These are phyloP conservation scores for Phialemoniopsis sp. DNA, from an alignment of 2,329 filamentous ascomycete genomes.

Conservation along the genomic window DNA sequence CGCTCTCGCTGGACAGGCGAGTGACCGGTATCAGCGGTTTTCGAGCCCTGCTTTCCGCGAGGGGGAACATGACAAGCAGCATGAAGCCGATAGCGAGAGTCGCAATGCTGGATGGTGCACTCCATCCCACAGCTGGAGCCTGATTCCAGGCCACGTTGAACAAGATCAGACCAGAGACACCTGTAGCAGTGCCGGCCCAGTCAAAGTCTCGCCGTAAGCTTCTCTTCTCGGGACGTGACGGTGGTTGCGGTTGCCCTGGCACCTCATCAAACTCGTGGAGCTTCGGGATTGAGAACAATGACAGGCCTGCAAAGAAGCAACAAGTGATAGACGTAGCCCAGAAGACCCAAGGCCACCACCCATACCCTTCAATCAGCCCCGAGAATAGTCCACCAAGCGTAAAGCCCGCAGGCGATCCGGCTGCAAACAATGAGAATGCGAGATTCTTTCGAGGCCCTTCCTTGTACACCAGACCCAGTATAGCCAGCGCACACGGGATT, in stretches of 20 bases:
- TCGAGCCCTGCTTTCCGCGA: conserved; percentile 34
- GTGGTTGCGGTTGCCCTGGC: too few species aligned
- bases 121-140: conserved; percentile 48
- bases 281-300: too few species aligned
- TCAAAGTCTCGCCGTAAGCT: too few species aligned
- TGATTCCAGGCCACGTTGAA: conserved; percentile 59
- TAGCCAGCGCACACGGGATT: too few species aligned
- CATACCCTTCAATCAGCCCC: conserved; percentile 21
- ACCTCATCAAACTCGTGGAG: too few species aligned
- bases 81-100: conserved; percentile 47
- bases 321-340: conserved; percentile 20
- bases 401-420: too few species aligned
- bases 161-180: conserved; percentile 45
- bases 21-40: conserved; percentile 48
- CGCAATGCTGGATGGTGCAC: conserved; percentile 43
- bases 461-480: too few species aligned
- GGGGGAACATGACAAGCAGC: conserved; percentile 44
- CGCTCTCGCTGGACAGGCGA: conserved; percentile 36
- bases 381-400: too few species aligned
- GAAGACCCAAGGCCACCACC: conserved; percentile 45
- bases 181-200: conserved; percentile 14
- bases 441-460: too few species aligned
- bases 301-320: too few species aligned
- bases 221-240: too few species aligned
- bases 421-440: too few species aligned